Base-by-base conservation (phyloP, 805 yeast species). In the Dipodascopsis uninucleata region DNA sequence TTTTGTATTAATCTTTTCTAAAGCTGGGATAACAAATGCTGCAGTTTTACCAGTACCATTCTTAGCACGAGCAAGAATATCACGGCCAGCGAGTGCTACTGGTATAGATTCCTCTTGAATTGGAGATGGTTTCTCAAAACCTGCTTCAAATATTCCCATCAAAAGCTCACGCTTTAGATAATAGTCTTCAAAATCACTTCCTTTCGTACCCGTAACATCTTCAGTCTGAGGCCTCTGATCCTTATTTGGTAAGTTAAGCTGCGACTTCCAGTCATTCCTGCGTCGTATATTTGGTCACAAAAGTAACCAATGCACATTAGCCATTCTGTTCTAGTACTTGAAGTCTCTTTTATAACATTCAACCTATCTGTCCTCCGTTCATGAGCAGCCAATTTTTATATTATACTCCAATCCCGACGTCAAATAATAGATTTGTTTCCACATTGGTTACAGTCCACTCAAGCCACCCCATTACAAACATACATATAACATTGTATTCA, bases 31-130 rank as follows among this genome's bases (percentile, higher is more conserved):
- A 39, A 87, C 82, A 65, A 93, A 93, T 5, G 98, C 95, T 1
- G 97, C 98, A 6, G 98, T 93, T 65, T 93, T 93, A 60, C 98
- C 98, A 1, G 98, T 93, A 53, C 98, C 98, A 68, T 93, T 93
- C 65, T 93, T 93, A 34, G 98, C 97, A 70, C 98, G 79, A 12
- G 98, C 98, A 53, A 93, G 75, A 49, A 93, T 84, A 67, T 93
- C 98, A 69, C 96, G 81, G 41, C 97, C 97, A 44, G 93, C 82
- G 35, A 93, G 74, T 0, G 97, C 96, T 61, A 87, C 86, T 2
- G 98, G 98, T 46, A 93, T 93, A 5, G 95, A 79, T 65, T 89
- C 97, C 68, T 90, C 97, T 68, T 93, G 98, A 63, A 93, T 88
- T 16, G 98, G 98, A 24, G 96, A 85, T 4, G 98, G 98, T 62